Percentiles rank a stretch among this genome's conserved stretches.
Evolutionary conservation across 352 stramenopile genomes (phyloP).

Genomic region (Plasmopara viticola): DNA sequence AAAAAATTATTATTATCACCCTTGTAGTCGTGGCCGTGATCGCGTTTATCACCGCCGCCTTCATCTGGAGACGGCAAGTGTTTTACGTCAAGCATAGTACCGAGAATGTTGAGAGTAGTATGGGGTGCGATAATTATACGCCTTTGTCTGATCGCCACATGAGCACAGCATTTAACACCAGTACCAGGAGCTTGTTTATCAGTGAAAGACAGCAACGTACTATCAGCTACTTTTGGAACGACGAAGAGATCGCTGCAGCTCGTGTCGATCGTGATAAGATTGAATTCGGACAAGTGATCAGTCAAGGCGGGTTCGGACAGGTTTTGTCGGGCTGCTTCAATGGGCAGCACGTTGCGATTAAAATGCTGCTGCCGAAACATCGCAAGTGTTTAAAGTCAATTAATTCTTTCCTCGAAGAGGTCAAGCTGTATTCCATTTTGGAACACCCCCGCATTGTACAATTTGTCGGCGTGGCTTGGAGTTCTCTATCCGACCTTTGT

Average conservation of each 20-base stretch:
- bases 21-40: conserved; percentile 11
- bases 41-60: conserved; percentile 18
- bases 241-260: conserved; percentile 20
- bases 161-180: conserved; percentile 10
- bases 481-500: conserved; percentile 23
- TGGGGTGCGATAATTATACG: conserved; percentile 9
- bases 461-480: conserved; percentile 23
- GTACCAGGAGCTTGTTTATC: conserved; percentile 14
- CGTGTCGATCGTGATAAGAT: conserved; percentile 23
- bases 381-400: conserved; percentile 20
- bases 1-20: conserved; percentile 6
- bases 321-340: conserved; percentile 19
- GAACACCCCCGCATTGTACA: conserved; percentile 21
- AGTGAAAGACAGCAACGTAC: conserved; percentile 12
- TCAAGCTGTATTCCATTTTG: conserved; percentile 17
- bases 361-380: conserved; percentile 22
- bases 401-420: conserved; percentile 18
- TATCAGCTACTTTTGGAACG: conserved; percentile 32
- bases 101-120: conserved; percentile 1
- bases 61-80: conserved; percentile 15
- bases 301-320: conserved; percentile 15
- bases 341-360: conserved; percentile 21
- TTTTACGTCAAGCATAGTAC: background rate
- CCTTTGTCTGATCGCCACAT: conserved; percentile 10
- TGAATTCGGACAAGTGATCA: conserved; percentile 18